These are phyloP conservation scores for Pseudonitzschia multiseries DNA, from an alignment of 108 stramenopile species.

Conservation along the genomic window DNA sequence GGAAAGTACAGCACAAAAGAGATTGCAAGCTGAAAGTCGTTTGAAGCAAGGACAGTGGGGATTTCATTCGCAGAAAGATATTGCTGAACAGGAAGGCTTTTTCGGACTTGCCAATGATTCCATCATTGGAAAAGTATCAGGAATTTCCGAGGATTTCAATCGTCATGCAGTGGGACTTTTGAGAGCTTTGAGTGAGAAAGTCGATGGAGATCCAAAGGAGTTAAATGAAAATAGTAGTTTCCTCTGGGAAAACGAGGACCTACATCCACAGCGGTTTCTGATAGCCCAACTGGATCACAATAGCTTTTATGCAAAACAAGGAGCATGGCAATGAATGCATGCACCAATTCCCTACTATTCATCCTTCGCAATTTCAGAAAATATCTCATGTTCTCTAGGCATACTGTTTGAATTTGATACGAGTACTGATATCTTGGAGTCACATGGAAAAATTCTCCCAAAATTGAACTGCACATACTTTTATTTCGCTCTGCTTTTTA, in stretches of 20 bases:
- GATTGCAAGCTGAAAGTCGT: constrained; percentile 58
- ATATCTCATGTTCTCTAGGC: no score
- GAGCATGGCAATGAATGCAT: not conserved
- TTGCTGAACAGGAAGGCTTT: constrained; percentile 59
- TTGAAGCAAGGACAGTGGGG: constrained; percentile 79
- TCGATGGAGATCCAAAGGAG: constrained; percentile 43
- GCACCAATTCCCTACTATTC: no score
- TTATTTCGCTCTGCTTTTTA: no score
- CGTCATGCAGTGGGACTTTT: constrained; percentile 48
- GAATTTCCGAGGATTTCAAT: constrained; percentile 56
- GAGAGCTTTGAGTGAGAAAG: constrained; percentile 45
- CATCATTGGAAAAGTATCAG: constrained; percentile 51
- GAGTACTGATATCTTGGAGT: no score
- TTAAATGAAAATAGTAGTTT: constrained; percentile 19
- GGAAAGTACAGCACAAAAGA: constrained; percentile 57
- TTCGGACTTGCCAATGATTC: constrained; percentile 63
- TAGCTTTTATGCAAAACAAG: constrained; percentile 60
- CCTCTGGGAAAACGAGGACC: constrained; percentile 22
- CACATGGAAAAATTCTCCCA: no score
- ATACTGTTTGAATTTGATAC: no score
- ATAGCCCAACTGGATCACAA: constrained; percentile 86
- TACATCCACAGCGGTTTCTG: constrained; percentile 75
- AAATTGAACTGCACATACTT: no score
- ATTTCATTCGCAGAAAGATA: constrained; percentile 57
- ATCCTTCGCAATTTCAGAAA: no score